Percentiles rank a stretch among this genome's conserved stretches.
Conservation (phyloP, 2,329 filamentous ascomycete genomes). For the Pestalotiopsis sp. region DNA sequence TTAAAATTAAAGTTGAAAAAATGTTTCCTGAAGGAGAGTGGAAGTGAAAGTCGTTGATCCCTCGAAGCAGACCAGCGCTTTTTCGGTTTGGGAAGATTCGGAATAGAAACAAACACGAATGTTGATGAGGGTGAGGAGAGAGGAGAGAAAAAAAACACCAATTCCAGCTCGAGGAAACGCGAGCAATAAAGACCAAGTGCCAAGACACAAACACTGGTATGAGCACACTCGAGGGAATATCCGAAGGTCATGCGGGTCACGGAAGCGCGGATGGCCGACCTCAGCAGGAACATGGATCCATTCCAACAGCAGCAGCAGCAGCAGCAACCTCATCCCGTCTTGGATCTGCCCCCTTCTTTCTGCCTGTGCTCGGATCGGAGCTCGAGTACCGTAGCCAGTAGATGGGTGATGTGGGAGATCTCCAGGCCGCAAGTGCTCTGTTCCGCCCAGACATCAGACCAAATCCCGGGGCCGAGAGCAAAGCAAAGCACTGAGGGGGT, state of each 20-base stretch:
- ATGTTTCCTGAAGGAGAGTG: conserved; percentile 32
- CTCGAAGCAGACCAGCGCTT: conserved; percentile 56
- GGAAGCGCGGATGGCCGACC: conserved; percentile 33
- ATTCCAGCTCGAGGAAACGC: conserved; percentile 29
- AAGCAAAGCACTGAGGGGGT: not conserved
- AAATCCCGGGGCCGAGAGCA: conserved; percentile 8
- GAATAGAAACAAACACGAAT: conserved; percentile 29
- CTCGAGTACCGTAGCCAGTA: not conserved
- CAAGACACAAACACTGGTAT: conserved; percentile 15
- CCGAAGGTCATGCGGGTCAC: conserved; percentile 27
- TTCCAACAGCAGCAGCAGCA: conserved; percentile 25
- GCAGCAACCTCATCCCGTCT: conserved; percentile 20
- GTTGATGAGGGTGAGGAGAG: conserved; percentile 34
- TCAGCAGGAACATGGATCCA: conserved; percentile 15
- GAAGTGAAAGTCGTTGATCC: conserved; percentile 36
- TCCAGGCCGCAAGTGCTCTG: conserved; percentile 1
- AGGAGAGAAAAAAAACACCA: conserved; percentile 26
- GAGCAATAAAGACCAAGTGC: conserved; percentile 28
- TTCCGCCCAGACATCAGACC: conserved; percentile 2
- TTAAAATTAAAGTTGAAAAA: conserved; percentile 37
- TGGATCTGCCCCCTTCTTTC: conserved; percentile 6
- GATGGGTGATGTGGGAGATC: not conserved
- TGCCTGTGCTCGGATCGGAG: not conserved
- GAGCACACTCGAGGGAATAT: conserved; percentile 8
- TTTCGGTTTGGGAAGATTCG: conserved; percentile 26